phyloP scores from a whole-genome alignment of 176 grass and related monocot genomes.

The Aechmea fasciata region DNA sequence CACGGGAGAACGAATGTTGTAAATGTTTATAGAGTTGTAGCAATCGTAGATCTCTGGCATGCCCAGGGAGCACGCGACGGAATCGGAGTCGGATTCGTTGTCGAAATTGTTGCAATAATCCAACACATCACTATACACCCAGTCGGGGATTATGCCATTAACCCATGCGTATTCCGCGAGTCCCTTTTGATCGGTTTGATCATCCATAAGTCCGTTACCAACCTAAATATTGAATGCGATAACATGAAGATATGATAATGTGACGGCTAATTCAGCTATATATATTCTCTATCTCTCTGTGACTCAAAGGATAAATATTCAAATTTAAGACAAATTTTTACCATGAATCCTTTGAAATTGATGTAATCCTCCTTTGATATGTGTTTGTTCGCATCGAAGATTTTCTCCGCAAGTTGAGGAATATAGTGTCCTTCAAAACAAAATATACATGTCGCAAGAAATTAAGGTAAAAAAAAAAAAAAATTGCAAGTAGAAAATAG shows the following conservation, averaged over 20 bases:
- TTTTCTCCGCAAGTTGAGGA: constrained; percentile 82
- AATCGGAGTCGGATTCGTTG: neutral
- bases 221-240: constrained; percentile 25
- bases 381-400: constrained; percentile 74
- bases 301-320: no score
- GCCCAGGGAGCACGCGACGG: constrained; percentile 28
- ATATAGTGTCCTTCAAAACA: constrained; percentile 66
- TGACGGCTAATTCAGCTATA: neutral
- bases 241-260: neutral
- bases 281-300: no score
- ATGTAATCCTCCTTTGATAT: constrained; percentile 54
- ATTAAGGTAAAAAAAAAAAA: constrained; percentile 1
- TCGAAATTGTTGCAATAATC: constrained; percentile 37
- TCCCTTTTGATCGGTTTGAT: constrained; percentile 67
- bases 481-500: neutral
- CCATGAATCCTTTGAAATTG: constrained; percentile 93
- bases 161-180: constrained; percentile 94
- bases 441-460: neutral
- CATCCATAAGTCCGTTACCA: constrained; percentile 81
- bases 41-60: constrained; percentile 55
- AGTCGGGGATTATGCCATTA: constrained; percentile 87
- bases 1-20: constrained; percentile 70
- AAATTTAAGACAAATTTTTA: constrained; percentile 7
- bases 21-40: constrained; percentile 82
- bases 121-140: constrained; percentile 56